Percentiles rank a stretch among this genome's conserved stretches.
These are phyloP conservation scores for Astrephomene gubernaculifera DNA, from an alignment of 139 green algal species.

Conservation along the genomic window DNA sequence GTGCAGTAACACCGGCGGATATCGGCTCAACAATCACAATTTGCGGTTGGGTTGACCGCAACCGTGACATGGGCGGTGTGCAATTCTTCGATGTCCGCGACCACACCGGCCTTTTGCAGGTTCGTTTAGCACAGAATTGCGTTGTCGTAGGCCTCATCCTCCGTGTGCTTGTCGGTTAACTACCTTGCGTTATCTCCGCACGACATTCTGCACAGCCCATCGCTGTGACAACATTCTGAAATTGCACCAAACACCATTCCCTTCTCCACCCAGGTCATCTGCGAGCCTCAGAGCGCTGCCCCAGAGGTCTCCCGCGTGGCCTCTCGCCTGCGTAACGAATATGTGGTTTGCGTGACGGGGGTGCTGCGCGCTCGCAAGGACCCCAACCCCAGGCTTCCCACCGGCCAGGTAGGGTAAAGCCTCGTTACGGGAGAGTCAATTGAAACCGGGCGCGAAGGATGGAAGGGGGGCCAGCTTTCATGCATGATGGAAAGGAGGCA, in stretches of 20 bases:
- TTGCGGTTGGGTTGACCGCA: slow-evolving; percentile 96
- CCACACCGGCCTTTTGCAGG: slow-evolving; percentile 94
- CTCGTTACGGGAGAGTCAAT: not conserved
- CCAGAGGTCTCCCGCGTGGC: slow-evolving; percentile 66
- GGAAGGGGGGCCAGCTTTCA: no score
- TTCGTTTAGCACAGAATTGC: no score
- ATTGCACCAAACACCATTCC: no score
- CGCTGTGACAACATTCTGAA: no score
- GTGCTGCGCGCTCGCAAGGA: slow-evolving; percentile 80
- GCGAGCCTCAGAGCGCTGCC: slow-evolving; percentile 59
- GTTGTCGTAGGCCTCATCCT: no score
- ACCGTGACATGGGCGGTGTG: slow-evolving; percentile 93
- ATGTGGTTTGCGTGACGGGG: slow-evolving; percentile 88
- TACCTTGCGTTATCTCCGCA: not conserved
- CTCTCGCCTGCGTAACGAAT: slow-evolving; percentile 86
- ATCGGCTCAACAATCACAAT: slow-evolving; percentile 69
- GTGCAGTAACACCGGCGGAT: slow-evolving; percentile 28
- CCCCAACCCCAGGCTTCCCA: slow-evolving; percentile 89
- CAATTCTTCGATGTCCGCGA: slow-evolving; percentile 96
- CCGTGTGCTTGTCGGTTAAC: no score
- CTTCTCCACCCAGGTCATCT: slow-evolving; percentile 64
- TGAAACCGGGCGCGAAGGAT: no score
- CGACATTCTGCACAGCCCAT: no score
- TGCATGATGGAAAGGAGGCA: no score
- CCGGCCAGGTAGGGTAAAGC: slow-evolving; percentile 73